phyloP scores from a whole-genome alignment of 1,284 basidiomycete genomes.

The Malassezia yamatoensis region DNA sequence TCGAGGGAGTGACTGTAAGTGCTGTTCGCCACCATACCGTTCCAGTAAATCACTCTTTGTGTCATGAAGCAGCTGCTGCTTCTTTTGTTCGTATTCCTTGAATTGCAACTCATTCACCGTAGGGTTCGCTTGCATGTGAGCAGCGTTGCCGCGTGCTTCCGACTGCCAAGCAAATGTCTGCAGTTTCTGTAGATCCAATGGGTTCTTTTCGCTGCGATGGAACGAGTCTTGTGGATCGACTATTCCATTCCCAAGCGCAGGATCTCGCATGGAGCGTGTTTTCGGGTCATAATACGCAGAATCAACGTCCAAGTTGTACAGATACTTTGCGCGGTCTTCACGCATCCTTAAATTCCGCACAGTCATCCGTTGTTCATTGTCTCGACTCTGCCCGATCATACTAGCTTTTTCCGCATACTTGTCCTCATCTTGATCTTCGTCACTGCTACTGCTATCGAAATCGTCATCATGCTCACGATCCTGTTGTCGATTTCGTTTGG shows the following conservation, averaged over 20 bases:
- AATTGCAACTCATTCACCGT: constrained; percentile 83
- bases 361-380: constrained; percentile 94
- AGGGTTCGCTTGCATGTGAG: constrained; percentile 90
- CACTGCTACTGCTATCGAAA: constrained; percentile 76
- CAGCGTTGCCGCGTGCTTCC: constrained; percentile 69
- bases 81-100: constrained; percentile 79
- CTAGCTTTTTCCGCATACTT: constrained; percentile 89
- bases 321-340: constrained; percentile 97
- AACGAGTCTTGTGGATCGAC: constrained; percentile 96
- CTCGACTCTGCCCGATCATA: constrained; percentile 91
- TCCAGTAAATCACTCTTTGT: constrained; percentile 56
- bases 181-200: constrained; percentile 76
- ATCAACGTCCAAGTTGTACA: constrained; percentile 88
- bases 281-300: constrained; percentile 99
- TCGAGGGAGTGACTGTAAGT: constrained; percentile 73
- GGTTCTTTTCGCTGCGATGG: constrained; percentile 75
- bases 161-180: constrained; percentile 98
- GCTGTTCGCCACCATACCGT: constrained; percentile 88
- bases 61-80: constrained; percentile 76
- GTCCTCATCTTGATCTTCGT: constrained; percentile 42
- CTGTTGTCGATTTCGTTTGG: constrained; percentile 58
- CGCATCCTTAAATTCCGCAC: constrained; percentile 96
- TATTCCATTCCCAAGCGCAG: constrained; percentile 65
- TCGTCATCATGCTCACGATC: constrained; percentile 22
- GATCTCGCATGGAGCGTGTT: constrained; percentile 98